Conservation (phyloP, 139 green algal species). For the Tetradesmus obliquus region DNA sequence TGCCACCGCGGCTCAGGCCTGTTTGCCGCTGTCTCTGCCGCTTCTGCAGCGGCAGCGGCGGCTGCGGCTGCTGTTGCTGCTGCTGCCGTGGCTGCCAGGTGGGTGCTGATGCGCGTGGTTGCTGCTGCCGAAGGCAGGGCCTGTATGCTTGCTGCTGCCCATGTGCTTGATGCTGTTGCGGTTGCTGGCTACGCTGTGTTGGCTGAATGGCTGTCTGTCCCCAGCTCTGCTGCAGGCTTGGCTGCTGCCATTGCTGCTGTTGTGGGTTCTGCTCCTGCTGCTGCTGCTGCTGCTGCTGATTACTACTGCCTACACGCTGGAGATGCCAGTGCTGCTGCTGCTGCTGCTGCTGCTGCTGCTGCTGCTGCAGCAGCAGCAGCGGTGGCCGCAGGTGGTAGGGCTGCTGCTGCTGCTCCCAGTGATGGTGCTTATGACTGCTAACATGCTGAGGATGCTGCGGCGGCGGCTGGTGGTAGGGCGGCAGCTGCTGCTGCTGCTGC, state of each 20-base stretch:
- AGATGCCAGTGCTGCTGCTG: neutral
- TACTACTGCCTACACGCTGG: neutral
- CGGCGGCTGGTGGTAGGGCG: neutral
- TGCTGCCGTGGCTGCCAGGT: neutral
- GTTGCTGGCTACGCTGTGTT: neutral
- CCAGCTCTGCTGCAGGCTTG: neutral
- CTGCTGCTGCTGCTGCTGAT: constrained; percentile 13
- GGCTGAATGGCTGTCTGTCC: neutral
- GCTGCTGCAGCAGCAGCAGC: neutral
- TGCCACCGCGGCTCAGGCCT: neutral
- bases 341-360: neutral
- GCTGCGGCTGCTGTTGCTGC: neutral
- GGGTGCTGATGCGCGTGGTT: neutral
- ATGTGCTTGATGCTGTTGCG: neutral
- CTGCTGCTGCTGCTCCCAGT: neutral
- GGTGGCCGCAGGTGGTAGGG: neutral
- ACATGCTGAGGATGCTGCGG: neutral
- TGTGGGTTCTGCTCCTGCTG: neutral
- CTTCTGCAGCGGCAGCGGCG: neutral
- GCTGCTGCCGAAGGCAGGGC: neutral
- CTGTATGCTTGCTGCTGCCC: neutral
- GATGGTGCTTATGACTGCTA: neutral
- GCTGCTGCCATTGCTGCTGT: neutral
- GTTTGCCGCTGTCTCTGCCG: neutral
- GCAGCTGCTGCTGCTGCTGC: neutral